Evolutionary conservation across 2,329 filamentous ascomycete species (phyloP).

Genomic region (Pseudopyrenochaeta lycopersici): DNA sequence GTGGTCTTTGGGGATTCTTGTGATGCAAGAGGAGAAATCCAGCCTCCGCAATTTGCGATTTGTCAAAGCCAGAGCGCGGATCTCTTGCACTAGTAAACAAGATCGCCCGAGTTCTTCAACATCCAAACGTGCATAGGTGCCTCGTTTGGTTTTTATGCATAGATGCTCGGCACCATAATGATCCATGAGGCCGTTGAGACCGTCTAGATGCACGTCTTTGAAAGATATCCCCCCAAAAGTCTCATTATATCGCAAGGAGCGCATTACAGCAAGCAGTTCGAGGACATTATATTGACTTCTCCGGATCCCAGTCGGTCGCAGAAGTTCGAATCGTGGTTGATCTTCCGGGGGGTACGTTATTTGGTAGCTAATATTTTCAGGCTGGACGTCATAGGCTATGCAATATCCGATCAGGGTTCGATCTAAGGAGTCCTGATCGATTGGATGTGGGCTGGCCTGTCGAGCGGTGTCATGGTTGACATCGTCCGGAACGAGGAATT

Average conservation of each 20-base stretch:
- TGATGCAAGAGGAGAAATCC: constrained; percentile 72
- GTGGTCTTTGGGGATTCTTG: constrained; percentile 59
- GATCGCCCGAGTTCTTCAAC: constrained; percentile 63
- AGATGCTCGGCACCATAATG: constrained; percentile 69
- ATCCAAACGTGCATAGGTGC: constrained; percentile 65
- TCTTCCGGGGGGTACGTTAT: constrained; percentile 63
- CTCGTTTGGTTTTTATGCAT: constrained; percentile 64
- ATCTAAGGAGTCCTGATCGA: constrained; percentile 70
- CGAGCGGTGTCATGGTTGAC: constrained; percentile 45
- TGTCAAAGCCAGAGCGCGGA: constrained; percentile 72
- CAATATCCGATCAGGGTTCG: constrained; percentile 75
- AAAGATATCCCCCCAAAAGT: constrained; percentile 74
- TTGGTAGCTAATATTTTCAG: constrained; percentile 65
- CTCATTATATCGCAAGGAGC: constrained; percentile 75
- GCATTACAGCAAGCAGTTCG: constrained; percentile 75
- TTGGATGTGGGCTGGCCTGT: constrained; percentile 58
- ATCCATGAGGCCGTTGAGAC: constrained; percentile 69
- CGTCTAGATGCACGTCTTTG: constrained; percentile 69
- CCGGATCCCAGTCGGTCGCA: constrained; percentile 63
- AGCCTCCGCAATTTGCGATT: constrained; percentile 69
- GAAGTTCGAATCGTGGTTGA: constrained; percentile 71
- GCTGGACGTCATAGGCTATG: constrained; percentile 72
- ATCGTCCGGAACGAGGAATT: constrained; percentile 66
- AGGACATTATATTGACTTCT: constrained; percentile 65
- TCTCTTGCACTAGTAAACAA: constrained; percentile 72